These are phyloP conservation scores for Hericium erinaceus DNA, from an alignment of 768 basidiomycete species.

Conservation along the genomic window DNA sequence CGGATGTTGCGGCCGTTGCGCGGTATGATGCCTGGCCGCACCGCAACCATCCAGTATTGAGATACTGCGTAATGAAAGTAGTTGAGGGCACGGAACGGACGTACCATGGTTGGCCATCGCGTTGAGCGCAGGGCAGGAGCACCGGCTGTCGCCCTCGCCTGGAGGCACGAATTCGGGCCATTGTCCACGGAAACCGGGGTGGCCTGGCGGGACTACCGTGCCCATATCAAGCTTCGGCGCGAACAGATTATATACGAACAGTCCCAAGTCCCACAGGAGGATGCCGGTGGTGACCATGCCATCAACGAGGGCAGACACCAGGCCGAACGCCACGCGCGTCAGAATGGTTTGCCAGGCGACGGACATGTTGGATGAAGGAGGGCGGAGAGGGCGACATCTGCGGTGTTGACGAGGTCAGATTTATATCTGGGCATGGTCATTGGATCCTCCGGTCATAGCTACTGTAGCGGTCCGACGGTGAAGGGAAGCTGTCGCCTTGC, in stretches of 20 bases:
- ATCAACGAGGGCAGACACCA: not conserved
- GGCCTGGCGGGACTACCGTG: slow-evolving; percentile 43
- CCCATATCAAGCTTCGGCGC: slow-evolving; percentile 41
- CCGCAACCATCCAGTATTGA: not conserved
- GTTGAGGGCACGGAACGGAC: not conserved
- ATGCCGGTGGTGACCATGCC: slow-evolving; percentile 16
- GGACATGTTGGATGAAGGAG: not conserved
- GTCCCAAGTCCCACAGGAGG: slow-evolving; percentile 41
- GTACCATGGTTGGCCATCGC: slow-evolving; percentile 79
- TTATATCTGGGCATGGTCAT: not conserved
- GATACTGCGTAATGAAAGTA: too few relatives aligned
- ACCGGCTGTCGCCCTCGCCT: slow-evolving; percentile 55
- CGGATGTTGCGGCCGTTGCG: slow-evolving; percentile 64
- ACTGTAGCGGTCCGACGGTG: not conserved
- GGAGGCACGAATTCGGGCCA: slow-evolving; percentile 65
- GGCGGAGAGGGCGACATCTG: not conserved
- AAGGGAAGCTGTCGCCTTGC: not conserved
- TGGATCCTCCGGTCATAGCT: not conserved
- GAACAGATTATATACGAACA: slow-evolving; percentile 44
- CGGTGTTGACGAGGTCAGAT: not conserved
- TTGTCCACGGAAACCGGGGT: slow-evolving; percentile 46
- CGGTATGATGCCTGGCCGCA: slow-evolving; percentile 31
- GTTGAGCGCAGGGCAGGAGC: slow-evolving; percentile 69
- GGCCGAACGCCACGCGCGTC: not conserved
- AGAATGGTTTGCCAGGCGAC: not conserved